These are phyloP conservation scores for Aurifilum marmelostoma DNA, from an alignment of 2,329 filamentous ascomycete genomes.

Conservation along the genomic window DNA sequence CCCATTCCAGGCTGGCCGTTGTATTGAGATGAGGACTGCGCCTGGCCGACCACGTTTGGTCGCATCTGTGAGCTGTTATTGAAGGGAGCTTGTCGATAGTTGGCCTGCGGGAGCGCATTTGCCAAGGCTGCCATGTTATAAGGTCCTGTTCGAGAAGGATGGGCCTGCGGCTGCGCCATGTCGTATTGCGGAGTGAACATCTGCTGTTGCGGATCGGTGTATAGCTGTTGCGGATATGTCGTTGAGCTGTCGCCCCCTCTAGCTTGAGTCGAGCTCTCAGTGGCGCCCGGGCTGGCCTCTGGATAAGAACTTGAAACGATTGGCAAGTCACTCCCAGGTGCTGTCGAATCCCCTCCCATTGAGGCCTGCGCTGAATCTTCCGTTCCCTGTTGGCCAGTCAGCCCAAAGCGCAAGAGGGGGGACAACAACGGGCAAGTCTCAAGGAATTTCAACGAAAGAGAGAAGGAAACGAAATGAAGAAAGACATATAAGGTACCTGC, in stretches of 20 bases:
- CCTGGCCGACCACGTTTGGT: constrained; percentile 44
- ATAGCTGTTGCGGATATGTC: constrained; percentile 37
- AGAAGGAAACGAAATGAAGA: background rate
- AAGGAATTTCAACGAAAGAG: background rate
- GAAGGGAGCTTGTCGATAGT: constrained; percentile 45
- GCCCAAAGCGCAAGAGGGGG: constrained; percentile 1
- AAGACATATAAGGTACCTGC: constrained; percentile 12
- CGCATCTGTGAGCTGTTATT: constrained; percentile 41
- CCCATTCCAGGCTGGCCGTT: constrained; percentile 42
- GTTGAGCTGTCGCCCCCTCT: constrained; percentile 33
- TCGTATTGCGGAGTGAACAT: constrained; percentile 48
- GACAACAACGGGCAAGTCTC: background rate
- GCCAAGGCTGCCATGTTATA: constrained; percentile 54
- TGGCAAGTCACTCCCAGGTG: constrained; percentile 37
- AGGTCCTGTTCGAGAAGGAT: constrained; percentile 37
- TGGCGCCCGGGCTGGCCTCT: constrained; percentile 32
- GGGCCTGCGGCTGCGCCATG: constrained; percentile 42
- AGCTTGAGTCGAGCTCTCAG: constrained; percentile 30
- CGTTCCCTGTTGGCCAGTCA: constrained; percentile 18
- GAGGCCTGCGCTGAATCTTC: constrained; percentile 8
- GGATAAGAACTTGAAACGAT: constrained; percentile 31
- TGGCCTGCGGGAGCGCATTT: constrained; percentile 47
- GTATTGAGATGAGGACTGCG: constrained; percentile 44
- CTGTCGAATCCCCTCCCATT: constrained; percentile 35
- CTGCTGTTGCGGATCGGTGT: constrained; percentile 43